Evolutionary conservation across 805 yeast genomes (phyloP).

Genomic region (Saturnispora saitoi): DNA sequence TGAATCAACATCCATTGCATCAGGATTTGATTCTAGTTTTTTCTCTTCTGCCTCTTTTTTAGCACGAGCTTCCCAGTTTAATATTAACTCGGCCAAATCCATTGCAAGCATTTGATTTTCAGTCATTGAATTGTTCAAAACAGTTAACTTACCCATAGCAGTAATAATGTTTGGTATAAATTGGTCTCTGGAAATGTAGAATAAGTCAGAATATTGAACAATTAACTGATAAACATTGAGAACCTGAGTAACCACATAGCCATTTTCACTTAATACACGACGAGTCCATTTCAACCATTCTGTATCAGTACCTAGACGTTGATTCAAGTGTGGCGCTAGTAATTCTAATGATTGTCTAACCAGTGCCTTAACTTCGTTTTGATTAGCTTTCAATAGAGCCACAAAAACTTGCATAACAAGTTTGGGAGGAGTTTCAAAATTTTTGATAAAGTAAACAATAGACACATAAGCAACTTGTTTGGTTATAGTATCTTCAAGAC

Average conservation of each 20-base stretch:
- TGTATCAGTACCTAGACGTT: slow-evolving; percentile 51
- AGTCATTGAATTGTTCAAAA: slow-evolving; percentile 62
- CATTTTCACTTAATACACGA: slow-evolving; percentile 83
- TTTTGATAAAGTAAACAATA: slow-evolving; percentile 76
- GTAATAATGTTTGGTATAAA: slow-evolving; percentile 82
- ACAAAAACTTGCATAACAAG: slow-evolving; percentile 89
- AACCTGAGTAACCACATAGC: slow-evolving; percentile 78
- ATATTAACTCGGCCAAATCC: slow-evolving; percentile 77
- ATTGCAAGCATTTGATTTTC: slow-evolving; percentile 83
- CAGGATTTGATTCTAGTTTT: slow-evolving; percentile 7
- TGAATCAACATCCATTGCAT: slow-evolving; percentile 19
- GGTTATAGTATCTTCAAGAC: slow-evolving; percentile 77
- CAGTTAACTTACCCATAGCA: slow-evolving; percentile 85
- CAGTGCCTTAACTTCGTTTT: slow-evolving; percentile 71
- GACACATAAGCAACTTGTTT: slow-evolving; percentile 91
- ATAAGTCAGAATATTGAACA: slow-evolving; percentile 75
- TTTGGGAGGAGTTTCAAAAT: slow-evolving; percentile 81
- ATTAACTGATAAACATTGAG: slow-evolving; percentile 82
- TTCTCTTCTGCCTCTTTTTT: slow-evolving; percentile 7
- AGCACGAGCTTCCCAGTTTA: slow-evolving; percentile 70
- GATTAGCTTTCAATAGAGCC: slow-evolving; percentile 77
- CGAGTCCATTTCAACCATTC: slow-evolving; percentile 94
- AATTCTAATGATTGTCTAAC: slow-evolving; percentile 83
- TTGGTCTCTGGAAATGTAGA: slow-evolving; percentile 79
- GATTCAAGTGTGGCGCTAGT: slow-evolving; percentile 78